phyloP scores from a whole-genome alignment of 2,329 filamentous ascomycete genomes.

The Thermoascus crustaceus region DNA sequence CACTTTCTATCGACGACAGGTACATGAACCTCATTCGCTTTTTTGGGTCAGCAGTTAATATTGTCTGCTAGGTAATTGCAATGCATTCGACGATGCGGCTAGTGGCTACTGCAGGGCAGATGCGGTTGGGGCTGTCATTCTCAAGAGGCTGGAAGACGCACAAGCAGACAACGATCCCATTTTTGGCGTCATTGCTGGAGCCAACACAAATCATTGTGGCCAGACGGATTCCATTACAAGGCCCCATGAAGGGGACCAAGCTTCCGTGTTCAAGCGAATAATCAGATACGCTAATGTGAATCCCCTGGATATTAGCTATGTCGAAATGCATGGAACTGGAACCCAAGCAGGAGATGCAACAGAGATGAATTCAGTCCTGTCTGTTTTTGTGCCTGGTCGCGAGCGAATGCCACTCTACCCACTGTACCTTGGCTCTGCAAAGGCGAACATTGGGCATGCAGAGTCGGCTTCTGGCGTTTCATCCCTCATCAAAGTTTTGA shows the following conservation, averaged over 20 bases:
- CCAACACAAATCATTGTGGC: slow-evolving; percentile 66
- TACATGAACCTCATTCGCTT: slow-evolving; percentile 43
- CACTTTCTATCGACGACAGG: slow-evolving; percentile 17
- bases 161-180: slow-evolving; percentile 55
- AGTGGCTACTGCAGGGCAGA: slow-evolving; percentile 69
- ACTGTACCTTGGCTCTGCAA: slow-evolving; percentile 19
- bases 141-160: slow-evolving; percentile 67
- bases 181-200: slow-evolving; percentile 60
- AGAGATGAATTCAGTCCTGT: slow-evolving; percentile 67
- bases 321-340: slow-evolving; percentile 82
- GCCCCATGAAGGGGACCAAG: slow-evolving; percentile 66
- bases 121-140: slow-evolving; percentile 59
- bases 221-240: slow-evolving; percentile 72
- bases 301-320: slow-evolving; percentile 65
- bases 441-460: slow-evolving; percentile 38
- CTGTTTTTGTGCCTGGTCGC: slow-evolving; percentile 45
- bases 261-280: slow-evolving; percentile 57
- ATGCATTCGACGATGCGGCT: slow-evolving; percentile 64
- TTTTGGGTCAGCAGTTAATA: slow-evolving; percentile 63
- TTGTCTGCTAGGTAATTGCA: slow-evolving; percentile 61
- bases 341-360: slow-evolving; percentile 72
- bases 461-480: slow-evolving; percentile 18
- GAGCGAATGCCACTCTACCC: slow-evolving; percentile 17
- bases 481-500: slow-evolving; percentile 50
- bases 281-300: slow-evolving; percentile 63